Base-by-base conservation (phyloP, 2,329 filamentous ascomycete species). In the Diaporthe citri region DNA sequence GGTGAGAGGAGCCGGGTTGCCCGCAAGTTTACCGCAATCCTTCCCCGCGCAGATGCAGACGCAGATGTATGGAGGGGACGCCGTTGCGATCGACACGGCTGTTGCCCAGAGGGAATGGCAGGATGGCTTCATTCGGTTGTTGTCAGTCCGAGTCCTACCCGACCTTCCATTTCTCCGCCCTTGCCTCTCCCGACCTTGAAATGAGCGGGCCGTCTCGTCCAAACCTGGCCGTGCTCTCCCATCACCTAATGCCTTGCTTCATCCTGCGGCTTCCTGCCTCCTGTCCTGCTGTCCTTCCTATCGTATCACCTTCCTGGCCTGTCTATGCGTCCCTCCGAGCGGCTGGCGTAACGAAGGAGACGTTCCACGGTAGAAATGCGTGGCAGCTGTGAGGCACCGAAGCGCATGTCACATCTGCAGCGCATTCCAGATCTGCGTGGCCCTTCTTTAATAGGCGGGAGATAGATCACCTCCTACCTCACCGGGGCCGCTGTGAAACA, bases 401-500 rank as follows among this genome's bases (percentile, higher is more conserved):
- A 31, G 34, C 13, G 34, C 48, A 39, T 69, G 48, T 69, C 48
- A 55, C n/a, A 46, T 55, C 71, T 64, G 71, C 46, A 48, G 60
- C 25, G 52, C 57, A 55, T 46, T 51, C 71, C 59, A 69, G 64
- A 69, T 69, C 64, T 69, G 48, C 57, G 59, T 62, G 17, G 48
- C 51, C 22, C 31, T 15, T 55, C 46, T 51, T n/a, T 59, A 46
- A 75, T 71, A 71, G 75, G 73, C 25, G 51, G 70, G 39, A 52
- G 55, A 51, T 59, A 66, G 34, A 57, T 70, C 70, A 64, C 25
- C 56, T 75, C 62, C 41, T 60, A 59, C 73, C 75, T 56, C 66
- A 69, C 70, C 66, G 67, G 75, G 64, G 48, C 64, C 74, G 69
- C 41, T 62, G 69, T 73, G 72, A 20, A 69, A 66, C 62, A 15